Evolutionary conservation across 495 filamentous ascomycete genomes (phyloP).

Genomic region (Hyaloscypha hepaticicola): DNA sequence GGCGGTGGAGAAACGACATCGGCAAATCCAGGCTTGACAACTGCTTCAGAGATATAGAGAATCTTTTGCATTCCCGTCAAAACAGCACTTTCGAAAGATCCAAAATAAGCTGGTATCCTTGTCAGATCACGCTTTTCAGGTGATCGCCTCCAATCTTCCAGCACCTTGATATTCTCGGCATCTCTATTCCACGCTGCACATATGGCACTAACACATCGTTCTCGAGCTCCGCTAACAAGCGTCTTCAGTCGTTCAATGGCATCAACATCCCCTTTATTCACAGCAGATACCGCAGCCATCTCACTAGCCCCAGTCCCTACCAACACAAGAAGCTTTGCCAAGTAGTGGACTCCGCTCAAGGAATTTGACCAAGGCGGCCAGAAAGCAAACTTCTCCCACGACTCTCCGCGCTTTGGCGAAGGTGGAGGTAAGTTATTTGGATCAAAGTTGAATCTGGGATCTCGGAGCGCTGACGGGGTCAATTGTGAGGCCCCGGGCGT

Average conservation of each 20-base stretch:
- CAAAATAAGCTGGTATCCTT: conserved; percentile 81
- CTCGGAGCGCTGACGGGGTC: conserved; percentile 49
- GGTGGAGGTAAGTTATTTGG: conserved; percentile 73
- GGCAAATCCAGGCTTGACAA: conserved; percentile 60
- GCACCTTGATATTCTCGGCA: conserved; percentile 79
- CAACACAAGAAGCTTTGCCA: conserved; percentile 73
- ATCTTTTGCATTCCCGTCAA: conserved; percentile 88
- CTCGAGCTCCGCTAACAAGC: conserved; percentile 75
- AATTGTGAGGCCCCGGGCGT: conserved; percentile 40
- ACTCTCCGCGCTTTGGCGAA: conserved; percentile 70
- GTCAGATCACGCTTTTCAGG: conserved; percentile 79
- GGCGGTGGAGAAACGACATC: conserved; percentile 82
- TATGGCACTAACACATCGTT: conserved; percentile 75
- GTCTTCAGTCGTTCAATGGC: conserved; percentile 64
- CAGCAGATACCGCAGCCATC: conserved; percentile 70
- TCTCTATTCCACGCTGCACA: conserved; percentile 87
- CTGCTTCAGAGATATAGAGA: conserved; percentile 84
- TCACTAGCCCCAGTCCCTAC: conserved; percentile 84
- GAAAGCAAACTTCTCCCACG: conserved; percentile 94
- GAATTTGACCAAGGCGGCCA: conserved; percentile 94
- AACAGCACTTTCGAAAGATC: conserved; percentile 73
- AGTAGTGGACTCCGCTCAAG: conserved; percentile 81
- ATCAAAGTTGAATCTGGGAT: conserved; percentile 77
- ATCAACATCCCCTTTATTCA: conserved; percentile 53
- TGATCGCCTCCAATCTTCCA: conserved; percentile 89